A percentile compares a stretch with the other conserved stretches of the same genome.
These are phyloP conservation scores for Corinectria fuckeliana DNA, from an alignment of 2,329 filamentous ascomycete genomes.

Conservation along the genomic window DNA sequence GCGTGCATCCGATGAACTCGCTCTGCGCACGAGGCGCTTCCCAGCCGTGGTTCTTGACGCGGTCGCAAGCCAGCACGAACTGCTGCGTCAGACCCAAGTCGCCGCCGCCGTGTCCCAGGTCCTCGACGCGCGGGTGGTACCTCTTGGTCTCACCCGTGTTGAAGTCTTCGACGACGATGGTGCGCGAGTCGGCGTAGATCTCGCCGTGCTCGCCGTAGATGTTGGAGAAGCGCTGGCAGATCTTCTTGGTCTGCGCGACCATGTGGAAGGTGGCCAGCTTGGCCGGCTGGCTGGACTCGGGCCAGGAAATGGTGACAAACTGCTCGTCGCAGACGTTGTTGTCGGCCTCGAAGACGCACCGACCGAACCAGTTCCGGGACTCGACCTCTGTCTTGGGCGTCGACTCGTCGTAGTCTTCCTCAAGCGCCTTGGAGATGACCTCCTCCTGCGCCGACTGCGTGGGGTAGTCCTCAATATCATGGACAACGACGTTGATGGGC, in stretches of 20 bases:
- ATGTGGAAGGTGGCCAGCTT: slow-evolving; percentile 94
- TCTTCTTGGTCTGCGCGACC: slow-evolving; percentile 86
- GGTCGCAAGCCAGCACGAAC: slow-evolving; percentile 82
- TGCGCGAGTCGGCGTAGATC: slow-evolving; percentile 80
- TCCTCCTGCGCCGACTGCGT: slow-evolving; percentile 47
- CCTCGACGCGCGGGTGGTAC: slow-evolving; percentile 42
- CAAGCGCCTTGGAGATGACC: slow-evolving; percentile 52
- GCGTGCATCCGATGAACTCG: slow-evolving; percentile 77
- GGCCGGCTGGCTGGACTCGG: slow-evolving; percentile 69
- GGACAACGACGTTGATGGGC: slow-evolving; percentile 89
- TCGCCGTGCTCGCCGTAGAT: slow-evolving; percentile 90
- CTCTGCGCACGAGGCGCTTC: slow-evolving; percentile 74
- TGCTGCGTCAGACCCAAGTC: slow-evolving; percentile 71
- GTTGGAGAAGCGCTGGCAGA: slow-evolving; percentile 84
- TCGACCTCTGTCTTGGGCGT: slow-evolving; percentile 56
- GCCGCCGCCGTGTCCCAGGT: slow-evolving; percentile 50
- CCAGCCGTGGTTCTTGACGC: slow-evolving; percentile 75
- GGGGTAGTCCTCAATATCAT: slow-evolving; percentile 84
- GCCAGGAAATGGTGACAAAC: slow-evolving; percentile 86
- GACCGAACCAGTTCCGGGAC: slow-evolving; percentile 78
- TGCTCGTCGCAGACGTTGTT: slow-evolving; percentile 97
- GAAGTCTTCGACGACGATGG: slow-evolving; percentile 74
- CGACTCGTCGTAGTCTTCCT: slow-evolving; percentile 59
- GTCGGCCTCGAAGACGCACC: slow-evolving; percentile 93
- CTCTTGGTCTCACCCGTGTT: slow-evolving; percentile 43